Conservation (phyloP, 1,139 yeast species). For the Yamadazyma pseudoaaseri region DNA sequence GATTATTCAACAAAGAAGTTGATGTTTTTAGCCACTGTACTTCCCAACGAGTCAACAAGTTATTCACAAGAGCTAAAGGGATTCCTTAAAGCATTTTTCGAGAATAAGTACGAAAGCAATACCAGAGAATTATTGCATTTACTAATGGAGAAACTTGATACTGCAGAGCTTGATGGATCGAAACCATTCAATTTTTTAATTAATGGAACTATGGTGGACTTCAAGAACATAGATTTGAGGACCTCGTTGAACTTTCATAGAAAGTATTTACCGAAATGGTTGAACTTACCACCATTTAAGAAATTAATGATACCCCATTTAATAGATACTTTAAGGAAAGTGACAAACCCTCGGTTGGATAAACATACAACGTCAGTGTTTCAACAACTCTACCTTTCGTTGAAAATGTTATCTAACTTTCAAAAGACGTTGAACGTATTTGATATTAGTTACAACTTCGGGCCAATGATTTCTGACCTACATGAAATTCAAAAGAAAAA, state of each 20-base stretch:
- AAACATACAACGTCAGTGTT: neutral
- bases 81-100: neutral
- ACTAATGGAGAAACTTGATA: neutral
- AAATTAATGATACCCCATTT: constrained; percentile 5
- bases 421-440: neutral
- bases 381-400: neutral
- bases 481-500: neutral
- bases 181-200: constrained; percentile 15
- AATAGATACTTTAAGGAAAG: neutral
- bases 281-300: constrained; percentile 16
- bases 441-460: neutral
- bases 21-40: constrained; percentile 5
- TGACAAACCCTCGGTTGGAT: neutral
- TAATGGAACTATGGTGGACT: constrained; percentile 35
- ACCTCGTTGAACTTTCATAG: constrained; percentile 18
- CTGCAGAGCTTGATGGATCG: neutral
- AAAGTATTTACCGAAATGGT: constrained; percentile 41
- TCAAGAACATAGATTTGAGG: constrained; percentile 35
- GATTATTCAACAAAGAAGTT: constrained; percentile 6
- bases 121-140: neutral
- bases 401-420: neutral
- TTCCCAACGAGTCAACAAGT: constrained; percentile 2
- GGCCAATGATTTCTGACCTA: neutral
- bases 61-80: neutral
- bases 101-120: constrained; percentile 1